These are phyloP conservation scores for Gaeumannomyces sp. DNA, from an alignment of 2,329 filamentous ascomycete genomes.

Conservation along the genomic window DNA sequence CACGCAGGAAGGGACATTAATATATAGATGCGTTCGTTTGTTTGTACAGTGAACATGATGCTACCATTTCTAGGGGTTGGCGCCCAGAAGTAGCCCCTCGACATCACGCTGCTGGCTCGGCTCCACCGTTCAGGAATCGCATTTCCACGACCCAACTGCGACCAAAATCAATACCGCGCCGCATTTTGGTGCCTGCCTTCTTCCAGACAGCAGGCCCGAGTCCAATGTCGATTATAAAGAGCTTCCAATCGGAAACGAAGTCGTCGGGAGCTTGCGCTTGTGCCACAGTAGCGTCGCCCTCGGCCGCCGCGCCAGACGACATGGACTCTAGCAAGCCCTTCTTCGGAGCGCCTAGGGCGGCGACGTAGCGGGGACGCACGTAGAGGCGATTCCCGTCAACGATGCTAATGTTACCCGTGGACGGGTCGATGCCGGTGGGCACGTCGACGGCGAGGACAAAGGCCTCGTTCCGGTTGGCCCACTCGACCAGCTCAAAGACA, in stretches of 20 bases:
- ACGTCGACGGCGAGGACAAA: constrained; percentile 84
- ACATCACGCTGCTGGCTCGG: not conserved
- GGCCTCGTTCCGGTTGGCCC: constrained; percentile 83
- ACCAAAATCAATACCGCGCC: constrained; percentile 83
- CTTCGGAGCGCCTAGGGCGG: constrained; percentile 82
- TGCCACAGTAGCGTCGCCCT: constrained; percentile 21
- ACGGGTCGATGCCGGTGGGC: constrained; percentile 80
- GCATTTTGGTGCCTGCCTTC: constrained; percentile 72
- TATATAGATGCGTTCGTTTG: not conserved
- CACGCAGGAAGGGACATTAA: not conserved
- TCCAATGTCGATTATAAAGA: constrained; percentile 83
- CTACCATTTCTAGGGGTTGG: too few relatives aligned
- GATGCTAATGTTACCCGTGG: constrained; percentile 59
- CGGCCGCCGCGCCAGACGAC: constrained; percentile 38
- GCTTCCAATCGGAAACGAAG: constrained; percentile 54
- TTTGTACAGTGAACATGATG: not conserved
- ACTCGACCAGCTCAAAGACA: constrained; percentile 85
- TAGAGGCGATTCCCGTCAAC: constrained; percentile 74
- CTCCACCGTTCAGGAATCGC: constrained; percentile 18
- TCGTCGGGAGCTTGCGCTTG: constrained; percentile 34
- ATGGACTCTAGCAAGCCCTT: constrained; percentile 75
- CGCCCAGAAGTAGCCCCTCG: not conserved
- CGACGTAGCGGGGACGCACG: constrained; percentile 74
- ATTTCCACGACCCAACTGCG: constrained; percentile 78
- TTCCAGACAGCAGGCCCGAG: constrained; percentile 78